A percentile compares a stretch with the other conserved stretches of the same genome.
These are phyloP conservation scores for Picea sitchensis DNA, from an alignment of 75 land plant genomes.

Conservation along the genomic window DNA sequence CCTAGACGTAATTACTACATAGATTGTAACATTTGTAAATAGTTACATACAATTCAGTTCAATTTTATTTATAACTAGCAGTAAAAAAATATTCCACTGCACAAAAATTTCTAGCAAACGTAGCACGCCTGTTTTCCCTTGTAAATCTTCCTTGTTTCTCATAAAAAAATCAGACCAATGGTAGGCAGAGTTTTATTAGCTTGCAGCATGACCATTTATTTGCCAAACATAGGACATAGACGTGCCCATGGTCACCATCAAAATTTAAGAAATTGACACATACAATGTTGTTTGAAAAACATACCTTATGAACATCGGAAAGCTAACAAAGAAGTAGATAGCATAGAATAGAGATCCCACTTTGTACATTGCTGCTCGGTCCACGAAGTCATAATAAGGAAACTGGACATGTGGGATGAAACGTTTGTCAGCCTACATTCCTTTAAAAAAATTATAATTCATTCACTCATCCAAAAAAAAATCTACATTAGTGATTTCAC, in stretches of 20 bases:
- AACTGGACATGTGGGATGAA: slow-evolving; percentile 59
- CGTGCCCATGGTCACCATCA: background rate
- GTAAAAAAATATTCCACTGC: background rate
- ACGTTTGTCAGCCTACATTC: background rate
- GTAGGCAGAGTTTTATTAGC: background rate
- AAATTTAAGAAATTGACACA: background rate
- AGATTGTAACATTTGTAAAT: background rate
- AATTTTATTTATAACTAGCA: background rate
- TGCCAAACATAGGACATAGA: background rate
- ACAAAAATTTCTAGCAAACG: background rate
- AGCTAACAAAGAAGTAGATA: slow-evolving; percentile 92
- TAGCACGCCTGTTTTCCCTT: background rate
- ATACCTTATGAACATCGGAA: slow-evolving; percentile 94
- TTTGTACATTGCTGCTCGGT: slow-evolving; percentile 84
- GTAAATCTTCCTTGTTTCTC: background rate
- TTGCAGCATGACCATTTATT: background rate
- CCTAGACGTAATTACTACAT: background rate
- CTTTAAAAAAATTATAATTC: background rate
- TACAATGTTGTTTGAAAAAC: background rate
- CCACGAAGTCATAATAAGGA: slow-evolving; percentile 91
- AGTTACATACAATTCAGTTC: background rate
- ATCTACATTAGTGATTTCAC: background rate
- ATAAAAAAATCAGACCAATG: background rate
- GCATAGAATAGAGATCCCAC: slow-evolving; percentile 97
- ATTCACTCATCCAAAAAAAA: background rate